Base-by-base conservation (phyloP, 2,329 filamentous ascomycete genomes). In the Sclerotinia trifoliorum region DNA sequence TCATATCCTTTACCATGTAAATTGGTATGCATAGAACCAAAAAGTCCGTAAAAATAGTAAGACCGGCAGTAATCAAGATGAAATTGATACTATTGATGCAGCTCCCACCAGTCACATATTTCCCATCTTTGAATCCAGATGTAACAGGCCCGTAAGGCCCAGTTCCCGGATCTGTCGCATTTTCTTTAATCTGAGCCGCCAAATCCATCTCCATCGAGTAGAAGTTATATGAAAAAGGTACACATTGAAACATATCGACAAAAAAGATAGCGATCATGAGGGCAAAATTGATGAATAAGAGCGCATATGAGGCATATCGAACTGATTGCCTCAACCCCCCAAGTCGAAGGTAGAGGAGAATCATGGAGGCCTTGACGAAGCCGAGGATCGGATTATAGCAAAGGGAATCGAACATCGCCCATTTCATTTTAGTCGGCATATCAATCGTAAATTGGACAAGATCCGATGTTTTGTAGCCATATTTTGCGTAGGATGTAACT, bases 351-450 rank as follows among this genome's bases (percentile, higher is more conserved):
- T 82, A 77, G 66, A 83, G 81, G 42, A 83, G 70, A 10, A 83
- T 77, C 52, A 82, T 76, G 0, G 81, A 83, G 7, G 79, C 78
- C 74, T 83, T 83, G 70, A 82, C 78, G 19, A 83, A 76, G 4
- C 80, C 80, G 5, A 83, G 72, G 55, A 83, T 81, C 0, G 81
- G 81, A 60, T 82, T 83, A 75, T 83, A 83, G 10, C 64, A 66
- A 35, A 66, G 52, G n/a, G 64, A 58, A 39, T 81, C 54, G 57
- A 68, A 77, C 77, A 80, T 68, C 75, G 71, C 26, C 63, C 71
- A 65, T 17, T 70, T 68, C 52, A 58, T 39, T 26, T 26, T 5
- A 3, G 64, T 66, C 24, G 52, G 19, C 11, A 49, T 26, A 24
- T 66, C 54, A 39, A 48, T 58, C 10, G 15, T 35, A 10, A 66